phyloP scores from a whole-genome alignment of 345 rosid species.

The Eucalyptus shirleyi region DNA sequence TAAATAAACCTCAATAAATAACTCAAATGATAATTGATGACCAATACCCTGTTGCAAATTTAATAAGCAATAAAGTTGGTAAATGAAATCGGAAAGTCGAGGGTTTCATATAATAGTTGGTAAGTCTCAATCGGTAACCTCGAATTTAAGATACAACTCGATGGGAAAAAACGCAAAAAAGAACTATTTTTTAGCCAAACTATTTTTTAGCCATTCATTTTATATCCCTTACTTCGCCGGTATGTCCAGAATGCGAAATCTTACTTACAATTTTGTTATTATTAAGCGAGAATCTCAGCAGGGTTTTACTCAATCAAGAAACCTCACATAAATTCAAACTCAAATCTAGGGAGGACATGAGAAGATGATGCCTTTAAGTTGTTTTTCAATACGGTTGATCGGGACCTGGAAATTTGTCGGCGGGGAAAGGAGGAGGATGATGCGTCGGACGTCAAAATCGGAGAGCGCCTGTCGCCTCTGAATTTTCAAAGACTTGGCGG shows the following conservation, averaged over 20 bases:
- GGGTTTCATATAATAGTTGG: neutral
- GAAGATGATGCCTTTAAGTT: no score
- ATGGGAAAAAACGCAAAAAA: neutral
- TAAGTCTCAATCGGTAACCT: no score
- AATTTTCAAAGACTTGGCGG: neutral
- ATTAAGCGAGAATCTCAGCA: neutral
- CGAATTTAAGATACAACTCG: neutral
- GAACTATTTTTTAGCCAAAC: neutral
- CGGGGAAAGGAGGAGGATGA: neutral
- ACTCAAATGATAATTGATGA: neutral
- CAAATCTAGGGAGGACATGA: no score
- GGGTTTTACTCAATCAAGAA: neutral
- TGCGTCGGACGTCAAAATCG: neutral
- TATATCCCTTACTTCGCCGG: neutral
- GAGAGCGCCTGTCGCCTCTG: neutral
- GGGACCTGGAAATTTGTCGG: neutral
- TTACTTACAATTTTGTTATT: neutral
- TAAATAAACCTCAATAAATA: neutral
- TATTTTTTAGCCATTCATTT: neutral
- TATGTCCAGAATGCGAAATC: neutral
- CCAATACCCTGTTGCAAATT: neutral
- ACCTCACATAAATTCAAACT: no score
- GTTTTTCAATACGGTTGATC: neutral
- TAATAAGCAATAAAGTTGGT: neutral
- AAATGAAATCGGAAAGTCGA: neutral